Evolutionary conservation across 352 stramenopile species (phyloP).

Genomic region (Globisporangium parvum): DNA sequence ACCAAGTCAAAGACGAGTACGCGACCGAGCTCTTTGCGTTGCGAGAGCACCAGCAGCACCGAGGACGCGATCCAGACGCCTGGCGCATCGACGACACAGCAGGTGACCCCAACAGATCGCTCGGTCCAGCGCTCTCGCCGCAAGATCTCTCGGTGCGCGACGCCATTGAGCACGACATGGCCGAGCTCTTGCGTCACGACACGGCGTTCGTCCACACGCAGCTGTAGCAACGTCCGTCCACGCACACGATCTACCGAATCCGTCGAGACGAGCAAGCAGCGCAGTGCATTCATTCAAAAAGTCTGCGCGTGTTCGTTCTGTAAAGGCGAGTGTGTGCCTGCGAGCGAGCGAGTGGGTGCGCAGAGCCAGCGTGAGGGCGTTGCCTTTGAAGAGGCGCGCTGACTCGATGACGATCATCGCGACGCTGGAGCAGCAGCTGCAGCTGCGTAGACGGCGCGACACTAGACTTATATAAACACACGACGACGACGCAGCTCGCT

Average conservation of each 20-base stretch:
- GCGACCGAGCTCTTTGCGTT: constrained; percentile 15
- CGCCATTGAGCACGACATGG: constrained; percentile 32
- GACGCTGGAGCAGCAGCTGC: neutral
- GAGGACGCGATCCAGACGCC: neutral
- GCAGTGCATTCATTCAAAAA: neutral
- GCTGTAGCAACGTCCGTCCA: neutral
- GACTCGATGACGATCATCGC: neutral
- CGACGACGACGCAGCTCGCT: neutral
- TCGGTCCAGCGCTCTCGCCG: constrained; percentile 1
- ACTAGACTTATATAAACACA: constrained; percentile 13
- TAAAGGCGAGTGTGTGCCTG: no score
- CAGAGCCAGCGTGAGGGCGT: no score
- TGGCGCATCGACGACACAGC: neutral
- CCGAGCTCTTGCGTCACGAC: constrained; percentile 24
- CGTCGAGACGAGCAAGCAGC: no score
- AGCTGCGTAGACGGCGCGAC: neutral
- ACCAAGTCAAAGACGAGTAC: constrained; percentile 28
- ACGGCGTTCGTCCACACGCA: constrained; percentile 9
- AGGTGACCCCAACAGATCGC: neutral
- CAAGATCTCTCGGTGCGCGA: constrained; percentile 23
- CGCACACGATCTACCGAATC: no score
- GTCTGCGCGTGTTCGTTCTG: no score
- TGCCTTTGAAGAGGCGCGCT: no score
- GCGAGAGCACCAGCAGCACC: constrained; percentile 3
- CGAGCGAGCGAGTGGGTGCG: no score